Evolutionary conservation across 768 basidiomycete species (phyloP).

Genomic region (Aureoboletus auriporus): DNA sequence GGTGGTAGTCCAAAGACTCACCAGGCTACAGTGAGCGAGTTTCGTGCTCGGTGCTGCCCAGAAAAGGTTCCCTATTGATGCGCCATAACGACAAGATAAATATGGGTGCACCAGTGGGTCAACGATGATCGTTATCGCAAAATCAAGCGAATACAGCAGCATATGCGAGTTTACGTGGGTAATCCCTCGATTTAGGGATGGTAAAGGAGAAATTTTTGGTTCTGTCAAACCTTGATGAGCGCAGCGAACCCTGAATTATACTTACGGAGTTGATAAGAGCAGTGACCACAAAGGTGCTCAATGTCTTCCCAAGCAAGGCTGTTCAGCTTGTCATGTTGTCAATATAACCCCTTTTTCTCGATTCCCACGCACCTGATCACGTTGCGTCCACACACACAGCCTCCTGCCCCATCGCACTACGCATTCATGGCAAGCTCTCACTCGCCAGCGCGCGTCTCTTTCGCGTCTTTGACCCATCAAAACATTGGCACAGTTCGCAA

Average conservation of each 20-base stretch:
- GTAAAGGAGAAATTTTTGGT: conserved; percentile 18
- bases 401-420: conserved; percentile 2
- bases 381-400: conserved; percentile 14
- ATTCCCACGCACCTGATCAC: conserved; percentile 24
- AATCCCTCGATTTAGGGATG: conserved; percentile 13
- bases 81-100: conserved; percentile 18
- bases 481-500: conserved; percentile 71
- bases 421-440: conserved; percentile 22
- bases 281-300: conserved; percentile 12
- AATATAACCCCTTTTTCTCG: conserved; percentile 1
- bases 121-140: conserved; percentile 10
- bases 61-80: neutral
- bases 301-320: conserved; percentile 17
- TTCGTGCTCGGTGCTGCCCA: neutral
- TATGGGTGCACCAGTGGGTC: conserved; percentile 1
- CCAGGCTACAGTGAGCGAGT: no score
- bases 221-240: conserved; percentile 27
- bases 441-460: conserved; percentile 49
- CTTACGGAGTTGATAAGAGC: conserved; percentile 23
- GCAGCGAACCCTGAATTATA: conserved; percentile 23
- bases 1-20: neutral
- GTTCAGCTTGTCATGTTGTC: conserved; percentile 1
- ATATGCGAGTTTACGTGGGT: conserved; percentile 20
- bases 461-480: conserved; percentile 72
- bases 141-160: conserved; percentile 7